Evolutionary conservation across 106 monocot genomes (phyloP).

Genomic region (Allium fistulosum): DNA sequence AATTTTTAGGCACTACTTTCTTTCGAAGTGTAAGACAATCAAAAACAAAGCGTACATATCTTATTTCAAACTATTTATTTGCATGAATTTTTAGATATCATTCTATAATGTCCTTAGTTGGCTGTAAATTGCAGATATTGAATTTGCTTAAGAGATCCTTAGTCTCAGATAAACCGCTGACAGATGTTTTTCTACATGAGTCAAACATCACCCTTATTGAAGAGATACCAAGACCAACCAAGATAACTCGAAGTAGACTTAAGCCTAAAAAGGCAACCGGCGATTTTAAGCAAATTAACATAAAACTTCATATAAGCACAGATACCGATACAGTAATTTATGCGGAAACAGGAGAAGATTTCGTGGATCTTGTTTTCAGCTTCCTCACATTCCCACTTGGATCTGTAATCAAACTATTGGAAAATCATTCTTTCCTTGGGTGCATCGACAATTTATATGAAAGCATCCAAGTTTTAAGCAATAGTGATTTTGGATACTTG

Average conservation of each 20-base stretch:
- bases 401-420: conserved; percentile 18
- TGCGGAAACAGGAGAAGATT: conserved; percentile 40
- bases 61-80: background rate
- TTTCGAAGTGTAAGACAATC: background rate
- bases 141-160: conserved; percentile 23
- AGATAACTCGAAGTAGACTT: conserved; percentile 8
- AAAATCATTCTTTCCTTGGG: conserved; percentile 16
- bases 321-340: conserved; percentile 27
- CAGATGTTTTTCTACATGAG: conserved; percentile 23
- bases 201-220: background rate
- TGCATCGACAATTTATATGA: conserved; percentile 33
- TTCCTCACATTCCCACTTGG: conserved; percentile 43
- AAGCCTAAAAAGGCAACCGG: conserved; percentile 4
- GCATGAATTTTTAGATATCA: too few species aligned
- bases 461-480: conserved; percentile 24
- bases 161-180: conserved; percentile 19
- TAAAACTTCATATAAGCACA: conserved; percentile 29
- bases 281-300: conserved; percentile 5
- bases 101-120: background rate
- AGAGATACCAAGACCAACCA: conserved; percentile 4
- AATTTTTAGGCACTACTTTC: background rate
- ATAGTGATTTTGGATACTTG: conserved; percentile 4
- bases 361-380: conserved; percentile 36
- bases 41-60: background rate
- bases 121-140: conserved; percentile 13